phyloP scores from a whole-genome alignment of 441 rosid species.

The Isatis lusitanica region DNA sequence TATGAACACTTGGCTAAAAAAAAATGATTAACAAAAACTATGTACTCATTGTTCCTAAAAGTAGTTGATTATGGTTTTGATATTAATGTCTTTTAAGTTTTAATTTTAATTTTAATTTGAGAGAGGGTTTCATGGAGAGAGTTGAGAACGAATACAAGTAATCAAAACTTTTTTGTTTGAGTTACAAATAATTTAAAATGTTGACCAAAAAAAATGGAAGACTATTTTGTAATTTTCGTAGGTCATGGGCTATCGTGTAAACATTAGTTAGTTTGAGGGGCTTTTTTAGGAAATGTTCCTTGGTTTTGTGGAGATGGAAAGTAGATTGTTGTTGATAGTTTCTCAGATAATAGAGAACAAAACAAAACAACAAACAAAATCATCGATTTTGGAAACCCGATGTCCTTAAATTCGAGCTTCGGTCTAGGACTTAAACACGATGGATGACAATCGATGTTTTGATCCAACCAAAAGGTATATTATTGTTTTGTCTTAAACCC shows the following conservation, averaged over 20 bases:
- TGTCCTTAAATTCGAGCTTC: slow-evolving; percentile 48
- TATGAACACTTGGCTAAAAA: too few species aligned
- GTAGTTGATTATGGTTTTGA: too few species aligned
- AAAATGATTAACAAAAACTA: too few species aligned
- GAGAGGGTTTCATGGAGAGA: too few species aligned
- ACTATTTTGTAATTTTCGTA: not conserved
- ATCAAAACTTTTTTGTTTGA: too few species aligned
- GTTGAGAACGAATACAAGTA: too few species aligned
- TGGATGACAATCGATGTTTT: slow-evolving; percentile 40
- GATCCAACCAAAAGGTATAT: slow-evolving; percentile 50
- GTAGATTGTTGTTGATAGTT: not conserved
- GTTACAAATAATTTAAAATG: too few species aligned
- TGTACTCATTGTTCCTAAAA: too few species aligned
- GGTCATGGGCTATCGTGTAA: not conserved
- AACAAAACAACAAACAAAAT: not conserved
- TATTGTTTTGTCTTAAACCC: not conserved
- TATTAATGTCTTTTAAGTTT: too few species aligned
- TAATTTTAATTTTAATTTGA: too few species aligned
- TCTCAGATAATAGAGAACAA: not conserved
- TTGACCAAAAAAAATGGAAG: not conserved
- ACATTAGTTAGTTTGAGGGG: not conserved
- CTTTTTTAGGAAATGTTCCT: not conserved
- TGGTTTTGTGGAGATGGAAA: not conserved
- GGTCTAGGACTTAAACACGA: slow-evolving; percentile 37
- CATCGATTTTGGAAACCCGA: slow-evolving; percentile 28